These are phyloP conservation scores for Cytospora schulzeri DNA, from an alignment of 2,329 filamentous ascomycete genomes.

Conservation along the genomic window DNA sequence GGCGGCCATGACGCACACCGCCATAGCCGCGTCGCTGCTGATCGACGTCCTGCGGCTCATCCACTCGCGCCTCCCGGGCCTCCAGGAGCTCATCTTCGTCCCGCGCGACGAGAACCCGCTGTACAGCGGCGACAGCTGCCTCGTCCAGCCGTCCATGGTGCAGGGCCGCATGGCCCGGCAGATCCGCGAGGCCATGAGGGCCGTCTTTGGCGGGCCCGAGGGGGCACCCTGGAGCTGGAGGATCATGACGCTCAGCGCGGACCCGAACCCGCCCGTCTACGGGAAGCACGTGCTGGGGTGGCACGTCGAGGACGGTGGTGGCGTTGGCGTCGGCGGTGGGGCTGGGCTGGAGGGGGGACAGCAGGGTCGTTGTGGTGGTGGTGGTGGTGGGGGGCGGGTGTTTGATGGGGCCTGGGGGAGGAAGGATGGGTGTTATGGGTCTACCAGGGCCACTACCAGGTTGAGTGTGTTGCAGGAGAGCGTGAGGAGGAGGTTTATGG, in stretches of 20 bases:
- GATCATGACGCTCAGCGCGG: constrained; percentile 38
- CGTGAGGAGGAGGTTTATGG: constrained; percentile 18
- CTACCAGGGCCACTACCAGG: constrained; percentile 6
- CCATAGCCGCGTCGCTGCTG: constrained; percentile 43
- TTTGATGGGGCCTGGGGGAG: not conserved
- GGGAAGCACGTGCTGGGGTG: constrained; percentile 30
- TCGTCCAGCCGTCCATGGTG: constrained; percentile 37
- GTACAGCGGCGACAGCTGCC: constrained; percentile 34
- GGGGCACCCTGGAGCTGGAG: constrained; percentile 38
- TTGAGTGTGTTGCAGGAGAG: constrained; percentile 23
- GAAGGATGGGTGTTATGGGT: not conserved
- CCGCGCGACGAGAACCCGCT: constrained; percentile 42
- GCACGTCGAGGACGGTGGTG: not conserved
- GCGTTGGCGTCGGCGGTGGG: not conserved
- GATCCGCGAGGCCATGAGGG: constrained; percentile 39
- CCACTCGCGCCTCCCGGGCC: constrained; percentile 40
- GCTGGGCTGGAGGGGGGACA: too few relatives aligned
- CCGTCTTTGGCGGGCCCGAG: constrained; percentile 36
- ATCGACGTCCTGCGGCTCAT: constrained; percentile 45
- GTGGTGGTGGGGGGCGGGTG: not conserved
- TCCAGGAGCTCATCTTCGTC: constrained; percentile 49
- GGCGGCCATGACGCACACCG: constrained; percentile 28
- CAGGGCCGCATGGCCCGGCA: constrained; percentile 42
- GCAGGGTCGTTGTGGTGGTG: not conserved
- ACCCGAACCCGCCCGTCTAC: constrained; percentile 27